A percentile compares a stretch with the other conserved stretches of the same genome.
Evolutionary conservation across 148 eudicot genomes (phyloP).

Genomic region (Agrostemma githago): DNA sequence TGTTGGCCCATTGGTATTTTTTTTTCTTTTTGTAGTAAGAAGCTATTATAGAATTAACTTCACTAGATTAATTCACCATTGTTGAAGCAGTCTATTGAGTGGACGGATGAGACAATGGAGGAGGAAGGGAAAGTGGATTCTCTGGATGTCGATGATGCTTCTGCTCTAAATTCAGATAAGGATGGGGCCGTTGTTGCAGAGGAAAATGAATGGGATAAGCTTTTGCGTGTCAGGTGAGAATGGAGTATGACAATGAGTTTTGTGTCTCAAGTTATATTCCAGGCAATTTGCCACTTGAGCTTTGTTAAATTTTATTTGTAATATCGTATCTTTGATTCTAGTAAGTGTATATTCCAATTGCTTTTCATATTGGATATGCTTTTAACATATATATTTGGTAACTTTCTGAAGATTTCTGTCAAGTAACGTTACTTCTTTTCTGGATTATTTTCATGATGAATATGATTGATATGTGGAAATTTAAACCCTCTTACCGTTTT

Average conservation of each 20-base stretch:
- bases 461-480: background rate
- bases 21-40: background rate
- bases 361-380: background rate
- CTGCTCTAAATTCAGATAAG: slow-evolving; percentile 46
- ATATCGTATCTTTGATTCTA: background rate
- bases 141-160: slow-evolving; percentile 43
- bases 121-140: slow-evolving; percentile 62
- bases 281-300: background rate
- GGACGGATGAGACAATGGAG: slow-evolving; percentile 85
- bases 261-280: background rate
- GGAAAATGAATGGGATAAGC: slow-evolving; percentile 97
- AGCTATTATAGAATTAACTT: slow-evolving; percentile 4
- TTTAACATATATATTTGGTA: background rate
- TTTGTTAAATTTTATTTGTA: background rate
- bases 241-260: background rate
- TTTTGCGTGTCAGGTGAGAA: slow-evolving; percentile 77
- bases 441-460: slow-evolving; percentile 3
- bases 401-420: background rate
- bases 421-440: background rate
- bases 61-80: background rate
- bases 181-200: slow-evolving; percentile 48
- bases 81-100: slow-evolving; percentile 60
- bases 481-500: background rate
- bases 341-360: background rate
- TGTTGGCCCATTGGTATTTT: background rate